Percentiles rank a stretch among this genome's conserved stretches.
Evolutionary conservation across 106 monocot species (phyloP).

Genomic region (Dioscorea dumetorum): DNA sequence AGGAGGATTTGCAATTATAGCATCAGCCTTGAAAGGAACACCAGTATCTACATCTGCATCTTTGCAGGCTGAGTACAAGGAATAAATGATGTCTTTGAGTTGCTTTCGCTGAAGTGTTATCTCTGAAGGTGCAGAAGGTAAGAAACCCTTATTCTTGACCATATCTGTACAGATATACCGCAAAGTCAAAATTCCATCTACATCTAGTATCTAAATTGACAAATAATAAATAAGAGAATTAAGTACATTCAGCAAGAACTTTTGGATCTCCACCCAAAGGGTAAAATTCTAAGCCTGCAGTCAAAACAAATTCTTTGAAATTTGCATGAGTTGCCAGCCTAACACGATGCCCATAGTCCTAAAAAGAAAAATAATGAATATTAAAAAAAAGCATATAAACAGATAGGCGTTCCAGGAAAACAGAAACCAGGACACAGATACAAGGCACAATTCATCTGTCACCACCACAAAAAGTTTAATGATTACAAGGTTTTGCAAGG

Average conservation of each 20-base stretch:
- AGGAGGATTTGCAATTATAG: slow-evolving; percentile 96
- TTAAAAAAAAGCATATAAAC: background rate
- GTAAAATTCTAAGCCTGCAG: slow-evolving; percentile 90
- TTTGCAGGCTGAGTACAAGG: slow-evolving; percentile 81
- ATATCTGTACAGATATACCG: slow-evolving; percentile 51
- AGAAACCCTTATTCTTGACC: slow-evolving; percentile 98
- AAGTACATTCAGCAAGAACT: slow-evolving; percentile 85
- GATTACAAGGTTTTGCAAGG: background rate
- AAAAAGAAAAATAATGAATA: slow-evolving; percentile 17
- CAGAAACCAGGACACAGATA: background rate
- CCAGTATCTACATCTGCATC: slow-evolving; percentile 82
- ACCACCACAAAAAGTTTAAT: background rate
- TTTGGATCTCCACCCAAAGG: slow-evolving; percentile 94
- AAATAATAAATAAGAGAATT: background rate
- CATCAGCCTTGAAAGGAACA: slow-evolving; percentile 83
- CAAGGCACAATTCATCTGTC: background rate
- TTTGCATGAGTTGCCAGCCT: slow-evolving; percentile 95
- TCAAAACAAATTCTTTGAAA: slow-evolving; percentile 92
- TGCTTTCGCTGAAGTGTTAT: slow-evolving; percentile 86
- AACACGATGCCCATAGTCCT: slow-evolving; percentile 96
- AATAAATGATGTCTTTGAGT: slow-evolving; percentile 90
- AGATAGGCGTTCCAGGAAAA: background rate
- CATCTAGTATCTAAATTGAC: background rate
- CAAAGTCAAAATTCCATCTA: background rate
- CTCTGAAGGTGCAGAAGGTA: slow-evolving; percentile 87